These are phyloP conservation scores for Geum urbanum DNA, from an alignment of 306 rosid genomes.

Conservation along the genomic window DNA sequence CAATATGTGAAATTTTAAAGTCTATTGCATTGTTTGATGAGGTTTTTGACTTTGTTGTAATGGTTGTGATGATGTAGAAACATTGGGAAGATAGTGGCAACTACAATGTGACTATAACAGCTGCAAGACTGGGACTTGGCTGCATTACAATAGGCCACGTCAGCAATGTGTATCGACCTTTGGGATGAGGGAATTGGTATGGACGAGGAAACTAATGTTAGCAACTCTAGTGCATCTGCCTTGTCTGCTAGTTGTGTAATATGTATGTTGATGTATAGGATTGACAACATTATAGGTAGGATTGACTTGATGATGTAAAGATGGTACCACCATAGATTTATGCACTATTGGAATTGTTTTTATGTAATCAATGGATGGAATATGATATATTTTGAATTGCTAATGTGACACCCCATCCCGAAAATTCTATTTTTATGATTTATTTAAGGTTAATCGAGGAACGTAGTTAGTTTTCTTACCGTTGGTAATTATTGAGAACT, in stretches of 20 bases:
- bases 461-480: no score
- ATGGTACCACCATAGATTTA: no score
- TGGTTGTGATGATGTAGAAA: slow-evolving; percentile 35
- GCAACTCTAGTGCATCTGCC: slow-evolving; percentile 32
- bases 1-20: no score
- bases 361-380: no score
- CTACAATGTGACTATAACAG: slow-evolving; percentile 90
- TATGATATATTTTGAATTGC: not conserved
- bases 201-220: slow-evolving; percentile 37
- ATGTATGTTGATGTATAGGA: not conserved
- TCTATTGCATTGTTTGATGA: not conserved
- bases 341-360: no score
- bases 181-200: slow-evolving; percentile 18
- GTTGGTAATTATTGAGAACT: no score
- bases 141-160: slow-evolving; percentile 82
- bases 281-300: no score
- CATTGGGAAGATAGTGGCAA: slow-evolving; percentile 99
- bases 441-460: no score
- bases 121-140: slow-evolving; percentile 72
- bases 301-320: no score
- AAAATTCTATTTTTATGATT: no score
- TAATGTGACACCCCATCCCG: no score
- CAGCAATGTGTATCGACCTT: slow-evolving; percentile 76
- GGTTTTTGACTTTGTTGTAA: slow-evolving; percentile 1
- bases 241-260: slow-evolving; percentile 98